These are phyloP conservation scores for Neoboletus brunneissimus DNA, from an alignment of 768 basidiomycete species.

Conservation along the genomic window DNA sequence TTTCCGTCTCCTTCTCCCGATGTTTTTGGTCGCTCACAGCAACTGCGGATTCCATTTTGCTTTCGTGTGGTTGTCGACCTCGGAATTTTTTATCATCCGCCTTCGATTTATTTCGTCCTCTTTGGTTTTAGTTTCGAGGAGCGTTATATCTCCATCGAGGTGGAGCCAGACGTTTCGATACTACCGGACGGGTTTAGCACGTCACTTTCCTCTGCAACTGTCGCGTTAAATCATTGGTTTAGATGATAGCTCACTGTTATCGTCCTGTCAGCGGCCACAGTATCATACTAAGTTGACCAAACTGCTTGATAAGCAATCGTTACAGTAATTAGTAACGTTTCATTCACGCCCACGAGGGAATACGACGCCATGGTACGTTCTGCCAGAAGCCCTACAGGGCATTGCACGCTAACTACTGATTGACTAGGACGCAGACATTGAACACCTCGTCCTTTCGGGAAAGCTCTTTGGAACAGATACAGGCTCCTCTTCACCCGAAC, in stretches of 20 bases:
- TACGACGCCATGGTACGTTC: constrained; percentile 16
- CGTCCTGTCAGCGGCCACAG: too few relatives aligned
- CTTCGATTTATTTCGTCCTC: constrained; percentile 7
- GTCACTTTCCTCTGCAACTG: not conserved
- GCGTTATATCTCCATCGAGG: constrained; percentile 12
- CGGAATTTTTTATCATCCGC: not conserved
- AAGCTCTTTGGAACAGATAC: constrained; percentile 59
- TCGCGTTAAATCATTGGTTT: not conserved
- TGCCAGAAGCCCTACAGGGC: not conserved
- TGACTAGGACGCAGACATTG: constrained; percentile 48
- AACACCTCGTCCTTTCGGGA: constrained; percentile 74
- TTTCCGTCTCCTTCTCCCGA: not conserved
- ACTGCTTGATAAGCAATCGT: constrained; percentile 17
- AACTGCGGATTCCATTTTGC: not conserved
- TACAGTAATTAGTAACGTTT: not conserved
- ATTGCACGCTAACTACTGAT: constrained; percentile 1
- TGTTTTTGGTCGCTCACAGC: constrained; percentile 1
- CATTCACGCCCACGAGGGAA: not conserved
- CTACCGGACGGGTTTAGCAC: constrained; percentile 7
- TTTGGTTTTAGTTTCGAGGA: constrained; percentile 2
- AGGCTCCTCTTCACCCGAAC: constrained; percentile 60
- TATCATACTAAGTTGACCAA: not conserved
- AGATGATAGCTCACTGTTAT: too few relatives aligned
- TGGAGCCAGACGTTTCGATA: constrained; percentile 22
- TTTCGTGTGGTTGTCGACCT: constrained; percentile 2